phyloP scores from a whole-genome alignment of 1,139 yeast genomes.

The Schizosaccharomyces versatilis region DNA sequence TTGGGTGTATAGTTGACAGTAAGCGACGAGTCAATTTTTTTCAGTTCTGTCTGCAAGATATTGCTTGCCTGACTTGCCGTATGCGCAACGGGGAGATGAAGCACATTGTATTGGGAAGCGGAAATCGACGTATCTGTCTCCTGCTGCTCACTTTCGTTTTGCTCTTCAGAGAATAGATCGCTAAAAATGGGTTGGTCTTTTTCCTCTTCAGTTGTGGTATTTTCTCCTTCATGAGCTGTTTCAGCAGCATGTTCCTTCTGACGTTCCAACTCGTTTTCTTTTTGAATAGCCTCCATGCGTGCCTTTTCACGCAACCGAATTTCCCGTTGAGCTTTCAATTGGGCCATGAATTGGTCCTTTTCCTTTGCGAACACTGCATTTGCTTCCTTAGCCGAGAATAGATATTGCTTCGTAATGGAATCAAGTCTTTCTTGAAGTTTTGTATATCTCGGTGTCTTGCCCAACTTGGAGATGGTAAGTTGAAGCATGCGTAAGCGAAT shows the following conservation, averaged over 20 bases:
- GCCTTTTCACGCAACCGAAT: neutral
- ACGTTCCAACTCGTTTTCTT: no score
- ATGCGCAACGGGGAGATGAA: neutral
- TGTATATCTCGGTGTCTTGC: neutral
- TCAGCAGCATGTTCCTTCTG: no score
- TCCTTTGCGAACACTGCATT: neutral
- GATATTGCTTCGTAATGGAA: neutral
- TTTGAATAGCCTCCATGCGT: no score
- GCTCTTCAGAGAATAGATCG: neutral
- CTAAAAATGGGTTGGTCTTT: neutral
- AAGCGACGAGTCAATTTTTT: neutral
- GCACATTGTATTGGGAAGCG: neutral
- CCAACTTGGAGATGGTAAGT: neutral
- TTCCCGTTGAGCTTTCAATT: neutral
- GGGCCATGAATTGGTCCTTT: neutral
- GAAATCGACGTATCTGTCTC: neutral
- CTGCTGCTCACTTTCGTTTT: neutral
- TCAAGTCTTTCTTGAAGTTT: neutral
- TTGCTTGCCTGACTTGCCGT: neutral
- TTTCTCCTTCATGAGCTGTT: no score
- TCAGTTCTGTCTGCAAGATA: neutral
- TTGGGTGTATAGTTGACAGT: neutral
- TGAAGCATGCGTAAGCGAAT: neutral
- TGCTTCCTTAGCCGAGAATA: neutral
- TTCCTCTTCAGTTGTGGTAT: neutral